phyloP scores from a whole-genome alignment of 192 early-diverging fungal genomes.

The Dispira parvispora region DNA sequence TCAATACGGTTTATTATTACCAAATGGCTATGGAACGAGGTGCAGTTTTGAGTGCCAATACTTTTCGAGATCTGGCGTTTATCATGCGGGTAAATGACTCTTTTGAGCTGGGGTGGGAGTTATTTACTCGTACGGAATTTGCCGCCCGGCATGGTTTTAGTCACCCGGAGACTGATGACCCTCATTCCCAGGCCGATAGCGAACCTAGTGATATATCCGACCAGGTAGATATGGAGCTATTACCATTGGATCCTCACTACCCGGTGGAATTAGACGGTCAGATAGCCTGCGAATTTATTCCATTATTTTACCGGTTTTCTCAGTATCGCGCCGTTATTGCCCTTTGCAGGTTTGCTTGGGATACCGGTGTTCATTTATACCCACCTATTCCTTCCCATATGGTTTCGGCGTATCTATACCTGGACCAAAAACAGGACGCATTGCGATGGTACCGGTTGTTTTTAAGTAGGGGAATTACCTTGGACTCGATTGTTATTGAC shows the following conservation, averaged over 20 bases:
- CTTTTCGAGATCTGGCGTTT: not conserved
- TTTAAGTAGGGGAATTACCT: not conserved
- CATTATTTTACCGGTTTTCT: not conserved
- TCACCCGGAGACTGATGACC: not conserved
- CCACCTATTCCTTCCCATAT: not conserved
- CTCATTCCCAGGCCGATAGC: not conserved
- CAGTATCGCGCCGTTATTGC: not conserved
- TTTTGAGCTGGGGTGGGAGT: conserved; percentile 1
- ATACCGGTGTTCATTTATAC: not conserved
- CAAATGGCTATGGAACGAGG: not conserved
- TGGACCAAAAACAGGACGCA: not conserved
- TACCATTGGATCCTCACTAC: not conserved
- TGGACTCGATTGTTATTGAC: conserved; percentile 1
- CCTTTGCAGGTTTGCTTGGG: not conserved
- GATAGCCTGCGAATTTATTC: not conserved
- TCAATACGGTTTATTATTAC: not conserved
- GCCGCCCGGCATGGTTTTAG: not conserved
- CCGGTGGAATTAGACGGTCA: not conserved
- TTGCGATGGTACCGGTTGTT: conserved; percentile 4
- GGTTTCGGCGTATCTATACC: not conserved
- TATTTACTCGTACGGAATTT: not conserved
- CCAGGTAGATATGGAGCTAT: not conserved
- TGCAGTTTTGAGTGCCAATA: not conserved
- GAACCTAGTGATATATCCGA: not conserved
- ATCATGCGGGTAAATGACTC: not conserved